These are phyloP conservation scores for Colletotrichum musae DNA, from an alignment of 2,329 filamentous ascomycete genomes.

Conservation along the genomic window DNA sequence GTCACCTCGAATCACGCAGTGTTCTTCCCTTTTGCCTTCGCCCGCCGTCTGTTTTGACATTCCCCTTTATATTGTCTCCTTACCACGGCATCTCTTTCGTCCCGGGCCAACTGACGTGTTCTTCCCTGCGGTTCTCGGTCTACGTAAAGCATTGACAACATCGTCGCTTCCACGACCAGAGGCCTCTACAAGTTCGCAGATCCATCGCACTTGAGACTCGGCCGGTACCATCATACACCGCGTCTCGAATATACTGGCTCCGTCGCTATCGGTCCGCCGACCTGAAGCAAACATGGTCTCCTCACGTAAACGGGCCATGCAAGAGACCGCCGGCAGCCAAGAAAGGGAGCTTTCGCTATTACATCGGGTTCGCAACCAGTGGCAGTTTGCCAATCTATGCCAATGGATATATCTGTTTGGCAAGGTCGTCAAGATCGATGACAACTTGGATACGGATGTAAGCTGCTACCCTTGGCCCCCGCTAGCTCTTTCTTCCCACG, in stretches of 20 bases:
- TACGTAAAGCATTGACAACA: too few species aligned
- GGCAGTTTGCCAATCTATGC: constrained; percentile 94
- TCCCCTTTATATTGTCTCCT: too few species aligned
- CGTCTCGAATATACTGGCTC: neutral
- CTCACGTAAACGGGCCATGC: constrained; percentile 63
- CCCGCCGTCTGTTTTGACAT: too few species aligned
- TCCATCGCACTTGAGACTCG: too few species aligned
- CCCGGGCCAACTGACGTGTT: too few species aligned
- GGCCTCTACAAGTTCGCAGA: too few species aligned
- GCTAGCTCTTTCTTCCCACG: neutral
- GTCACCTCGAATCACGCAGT: too few species aligned
- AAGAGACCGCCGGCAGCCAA: constrained; percentile 56
- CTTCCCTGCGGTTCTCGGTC: too few species aligned
- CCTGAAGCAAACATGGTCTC: constrained; percentile 56
- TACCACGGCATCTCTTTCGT: too few species aligned
- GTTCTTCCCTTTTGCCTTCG: too few species aligned
- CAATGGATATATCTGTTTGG: constrained; percentile 97
- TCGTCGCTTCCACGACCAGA: too few species aligned
- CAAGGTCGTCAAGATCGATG: constrained; percentile 88
- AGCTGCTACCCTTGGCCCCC: constrained; percentile 43
- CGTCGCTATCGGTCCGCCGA: neutral
- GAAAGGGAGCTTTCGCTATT: constrained; percentile 62
- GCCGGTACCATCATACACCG: too few species aligned
- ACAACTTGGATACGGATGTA: constrained; percentile 92
- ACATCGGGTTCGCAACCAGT: constrained; percentile 85